Evolutionary conservation across 371 early-diverging fungal species (phyloP), one percentile per base, ranked within the genome.

Genomic region (Entomophthora muscae): DNA sequence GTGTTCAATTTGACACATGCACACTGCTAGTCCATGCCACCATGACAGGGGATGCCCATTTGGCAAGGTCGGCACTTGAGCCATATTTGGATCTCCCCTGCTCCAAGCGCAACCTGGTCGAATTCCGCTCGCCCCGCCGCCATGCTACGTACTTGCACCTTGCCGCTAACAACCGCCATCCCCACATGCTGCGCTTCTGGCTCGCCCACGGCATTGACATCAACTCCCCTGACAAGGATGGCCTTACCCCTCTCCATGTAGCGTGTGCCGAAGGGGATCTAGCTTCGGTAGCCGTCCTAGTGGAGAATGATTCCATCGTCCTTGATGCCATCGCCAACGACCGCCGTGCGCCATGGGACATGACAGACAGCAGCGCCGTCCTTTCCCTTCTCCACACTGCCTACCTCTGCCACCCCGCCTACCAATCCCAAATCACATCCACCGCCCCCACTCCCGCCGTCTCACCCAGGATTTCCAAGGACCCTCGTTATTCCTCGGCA

Each of bases 181-280:
- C 73, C 57, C 72, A 67, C 3, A 69, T 78, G 31, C 77, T 73
- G 10, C 65, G 66, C 54, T 65, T 73, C 52, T 66, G 81, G 60
- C 61, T 83, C 32, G 65, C 71, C 3, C 65, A 63, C 0, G 69
- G 69, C 3, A 71, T 74, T 1, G 57, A 64, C 27, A 74, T 80
- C 53, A 80, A 82, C 57, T 64, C 74, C 27, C 51, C 64, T 0
- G 83, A 84, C 64, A 54, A 66, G 53, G 81, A 80, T 65, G 73
- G 73, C 67, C 81, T 82, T 81, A 83, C 85, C 1, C 79, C 83
- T 1, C 68, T 85, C 64, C 85, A 85, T 63, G 77, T 78, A 62
- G 83, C 83, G 1, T 72, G 75, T 33, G 81, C 78, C 0, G 83
- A 81, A 65, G 81, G 81, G 1, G 76, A 82, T 61, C 28, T 76